Conservation (phyloP, 179 eudicot species). For the Patellifolia procumbens region DNA sequence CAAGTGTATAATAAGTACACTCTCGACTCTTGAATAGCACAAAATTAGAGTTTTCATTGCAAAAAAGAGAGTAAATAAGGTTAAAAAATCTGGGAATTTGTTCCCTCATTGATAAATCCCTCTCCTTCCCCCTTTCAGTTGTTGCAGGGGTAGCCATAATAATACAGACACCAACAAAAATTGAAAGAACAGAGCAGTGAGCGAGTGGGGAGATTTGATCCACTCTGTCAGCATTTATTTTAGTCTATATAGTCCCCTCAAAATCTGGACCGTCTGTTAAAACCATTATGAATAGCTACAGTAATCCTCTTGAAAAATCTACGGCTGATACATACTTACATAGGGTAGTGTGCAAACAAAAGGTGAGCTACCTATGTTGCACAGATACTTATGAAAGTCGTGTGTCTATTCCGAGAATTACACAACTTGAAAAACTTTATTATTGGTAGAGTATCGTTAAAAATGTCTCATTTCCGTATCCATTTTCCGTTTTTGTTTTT, state of each 20-base stretch:
- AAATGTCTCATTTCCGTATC: no score
- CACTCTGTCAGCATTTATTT: not conserved
- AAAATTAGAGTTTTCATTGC: no score
- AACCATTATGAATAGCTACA: not conserved
- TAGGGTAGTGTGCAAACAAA: not conserved
- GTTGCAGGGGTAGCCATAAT: constrained; percentile 32
- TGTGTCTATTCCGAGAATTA: no score
- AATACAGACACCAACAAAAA: constrained; percentile 23
- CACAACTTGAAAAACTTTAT: no score
- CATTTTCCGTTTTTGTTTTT: no score
- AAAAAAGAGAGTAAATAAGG: not conserved
- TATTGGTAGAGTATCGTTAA: no score
- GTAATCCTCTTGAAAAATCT: not conserved
- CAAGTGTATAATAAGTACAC: no score
- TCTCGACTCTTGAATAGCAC: no score
- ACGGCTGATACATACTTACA: not conserved
- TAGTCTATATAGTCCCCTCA: not conserved
- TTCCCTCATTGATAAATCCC: constrained; percentile 29
- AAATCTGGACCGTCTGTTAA: not conserved
- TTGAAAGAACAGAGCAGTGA: constrained; percentile 17
- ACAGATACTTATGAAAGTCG: no score
- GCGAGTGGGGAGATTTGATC: constrained; percentile 1
- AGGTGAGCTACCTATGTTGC: no score
- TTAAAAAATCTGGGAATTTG: constrained; percentile 38
- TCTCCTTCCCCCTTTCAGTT: constrained; percentile 13